Percentiles rank a stretch among this genome's conserved stretches.
Evolutionary conservation across 352 stramenopile species (phyloP).

Genomic region (Aphanomyces stellatus): DNA sequence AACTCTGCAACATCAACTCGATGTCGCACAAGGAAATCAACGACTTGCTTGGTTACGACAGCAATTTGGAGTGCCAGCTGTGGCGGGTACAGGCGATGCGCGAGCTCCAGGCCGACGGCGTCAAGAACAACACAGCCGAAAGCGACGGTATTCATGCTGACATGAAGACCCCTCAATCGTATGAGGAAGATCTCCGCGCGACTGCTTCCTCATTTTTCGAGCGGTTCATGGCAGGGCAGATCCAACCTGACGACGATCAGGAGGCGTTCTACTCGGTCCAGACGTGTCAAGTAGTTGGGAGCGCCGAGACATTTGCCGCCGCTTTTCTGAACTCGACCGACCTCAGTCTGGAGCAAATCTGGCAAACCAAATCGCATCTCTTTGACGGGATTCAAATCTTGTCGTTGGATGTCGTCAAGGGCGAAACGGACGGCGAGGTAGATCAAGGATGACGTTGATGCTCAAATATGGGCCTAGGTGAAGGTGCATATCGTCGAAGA

Average conservation of each 20-base stretch:
- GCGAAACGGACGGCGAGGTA: neutral
- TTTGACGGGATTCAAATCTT: neutral
- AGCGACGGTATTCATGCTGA: neutral
- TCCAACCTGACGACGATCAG: neutral
- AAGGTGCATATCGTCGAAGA: neutral
- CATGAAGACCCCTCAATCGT: neutral
- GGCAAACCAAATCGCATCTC: slow-evolving; percentile 10
- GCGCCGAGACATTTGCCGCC: neutral
- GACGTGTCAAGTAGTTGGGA: neutral
- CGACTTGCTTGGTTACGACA: slow-evolving; percentile 4
- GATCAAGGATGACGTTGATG: too few species aligned
- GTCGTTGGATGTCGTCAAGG: neutral
- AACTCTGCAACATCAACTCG: neutral
- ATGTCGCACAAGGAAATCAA: slow-evolving; percentile 16
- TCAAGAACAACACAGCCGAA: too few species aligned
- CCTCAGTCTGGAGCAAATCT: neutral
- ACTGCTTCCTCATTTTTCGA: neutral
- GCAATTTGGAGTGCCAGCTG: neutral
- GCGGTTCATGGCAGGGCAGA: neutral
- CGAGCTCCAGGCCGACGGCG: neutral
- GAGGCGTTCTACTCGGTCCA: slow-evolving; percentile 10
- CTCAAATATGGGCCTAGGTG: too few species aligned
- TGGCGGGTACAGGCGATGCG: neutral
- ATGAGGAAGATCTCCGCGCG: neutral
- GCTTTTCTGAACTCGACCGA: neutral